phyloP scores from a whole-genome alignment of 2,329 filamentous ascomycete species.

The Trichoderma semiorbis region DNA sequence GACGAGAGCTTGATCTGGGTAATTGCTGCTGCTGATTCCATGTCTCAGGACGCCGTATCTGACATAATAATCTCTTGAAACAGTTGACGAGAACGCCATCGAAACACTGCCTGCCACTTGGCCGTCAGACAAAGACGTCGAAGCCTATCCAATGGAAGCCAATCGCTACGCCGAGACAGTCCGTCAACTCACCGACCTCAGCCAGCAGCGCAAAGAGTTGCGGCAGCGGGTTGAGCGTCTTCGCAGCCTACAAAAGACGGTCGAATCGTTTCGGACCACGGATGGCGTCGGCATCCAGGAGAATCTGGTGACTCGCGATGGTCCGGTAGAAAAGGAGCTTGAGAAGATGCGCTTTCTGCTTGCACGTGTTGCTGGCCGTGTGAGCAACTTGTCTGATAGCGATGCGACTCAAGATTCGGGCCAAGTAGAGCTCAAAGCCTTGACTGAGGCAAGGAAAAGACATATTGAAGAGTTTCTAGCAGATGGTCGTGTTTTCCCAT shows the following conservation, averaged over 20 bases:
- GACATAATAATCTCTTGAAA: not conserved
- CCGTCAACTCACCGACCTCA: slow-evolving; percentile 47
- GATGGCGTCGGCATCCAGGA: slow-evolving; percentile 51
- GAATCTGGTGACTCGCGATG: slow-evolving; percentile 63
- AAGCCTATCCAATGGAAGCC: slow-evolving; percentile 44
- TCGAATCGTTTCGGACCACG: slow-evolving; percentile 41
- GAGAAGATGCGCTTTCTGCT: slow-evolving; percentile 63
- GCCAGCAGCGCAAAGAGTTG: slow-evolving; percentile 34
- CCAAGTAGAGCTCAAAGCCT: slow-evolving; percentile 31
- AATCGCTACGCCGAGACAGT: slow-evolving; percentile 51
- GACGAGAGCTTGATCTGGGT: slow-evolving; percentile 45
- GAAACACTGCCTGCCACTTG: slow-evolving; percentile 46
- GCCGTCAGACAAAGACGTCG: slow-evolving; percentile 39
- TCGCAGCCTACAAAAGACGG: slow-evolving; percentile 46
- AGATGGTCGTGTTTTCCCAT: slow-evolving; percentile 24
- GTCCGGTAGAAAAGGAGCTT: slow-evolving; percentile 63
- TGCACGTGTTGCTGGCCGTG: slow-evolving; percentile 54
- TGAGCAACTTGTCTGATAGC: slow-evolving; percentile 38
- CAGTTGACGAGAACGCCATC: slow-evolving; percentile 44
- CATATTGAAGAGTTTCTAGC: slow-evolving; percentile 43
- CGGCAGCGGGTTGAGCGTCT: slow-evolving; percentile 44
- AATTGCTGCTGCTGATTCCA: not conserved
- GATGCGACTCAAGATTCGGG: slow-evolving; percentile 18
- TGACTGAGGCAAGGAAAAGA: slow-evolving; percentile 39
- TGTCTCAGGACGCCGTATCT: not conserved